Percentiles rank a stretch among this genome's conserved stretches.
phyloP scores from a whole-genome alignment of 1,139 yeast species.

The Suhomyces terraborum region DNA sequence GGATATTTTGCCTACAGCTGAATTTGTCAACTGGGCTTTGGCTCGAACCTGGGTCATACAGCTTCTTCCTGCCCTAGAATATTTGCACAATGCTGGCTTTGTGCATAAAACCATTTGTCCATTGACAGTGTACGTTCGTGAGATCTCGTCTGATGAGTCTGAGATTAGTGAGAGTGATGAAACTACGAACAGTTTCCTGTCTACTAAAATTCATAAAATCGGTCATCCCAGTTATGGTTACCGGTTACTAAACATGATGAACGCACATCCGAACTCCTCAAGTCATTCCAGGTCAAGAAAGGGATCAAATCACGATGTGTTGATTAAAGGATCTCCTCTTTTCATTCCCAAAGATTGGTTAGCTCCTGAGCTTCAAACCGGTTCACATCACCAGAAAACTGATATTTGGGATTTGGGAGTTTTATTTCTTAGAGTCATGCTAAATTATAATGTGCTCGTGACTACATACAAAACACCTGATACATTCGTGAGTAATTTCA shows the following conservation, averaged over 20 bases:
- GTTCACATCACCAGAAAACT: conserved; percentile 66
- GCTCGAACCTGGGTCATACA: conserved; percentile 91
- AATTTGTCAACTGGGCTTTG: conserved; percentile 64
- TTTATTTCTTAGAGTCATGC: conserved; percentile 67
- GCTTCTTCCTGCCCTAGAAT: conserved; percentile 80
- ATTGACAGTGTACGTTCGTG: conserved; percentile 50
- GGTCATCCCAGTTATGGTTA: conserved; percentile 73
- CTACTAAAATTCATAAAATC: conserved; percentile 52
- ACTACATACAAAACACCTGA: conserved; percentile 59
- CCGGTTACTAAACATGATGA: conserved; percentile 60
- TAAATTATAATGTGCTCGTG: conserved; percentile 52
- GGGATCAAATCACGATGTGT: conserved; percentile 5
- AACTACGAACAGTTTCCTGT: conserved; percentile 5
- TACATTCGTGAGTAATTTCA: conserved; percentile 56
- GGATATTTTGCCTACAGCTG: conserved; percentile 70
- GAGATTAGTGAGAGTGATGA: conserved; percentile 7
- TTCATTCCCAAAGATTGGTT: conserved; percentile 53
- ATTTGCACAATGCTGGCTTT: conserved; percentile 77
- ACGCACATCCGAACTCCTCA: conserved; percentile 28
- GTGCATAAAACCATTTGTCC: conserved; percentile 70
- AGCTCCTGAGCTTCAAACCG: conserved; percentile 70
- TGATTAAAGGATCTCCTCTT: conserved; percentile 15
- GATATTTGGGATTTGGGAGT: conserved; percentile 95
- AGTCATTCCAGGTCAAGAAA: neutral
- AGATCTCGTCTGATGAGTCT: conserved; percentile 16